Conservation (phyloP, 805 yeast genomes). For the Barnettozyma botsteinii region DNA sequence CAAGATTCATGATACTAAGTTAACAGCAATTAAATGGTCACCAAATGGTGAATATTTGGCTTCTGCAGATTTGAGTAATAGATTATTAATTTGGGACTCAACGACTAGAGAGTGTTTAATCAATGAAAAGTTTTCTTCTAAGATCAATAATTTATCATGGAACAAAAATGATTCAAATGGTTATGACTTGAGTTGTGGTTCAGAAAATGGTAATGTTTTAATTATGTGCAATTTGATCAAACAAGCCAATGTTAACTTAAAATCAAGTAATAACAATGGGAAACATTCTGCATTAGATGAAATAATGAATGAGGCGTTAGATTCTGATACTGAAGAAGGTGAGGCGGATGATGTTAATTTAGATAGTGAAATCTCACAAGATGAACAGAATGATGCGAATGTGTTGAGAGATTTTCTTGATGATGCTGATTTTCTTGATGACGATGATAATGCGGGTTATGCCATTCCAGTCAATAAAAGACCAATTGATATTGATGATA, state of each 20-base stretch:
- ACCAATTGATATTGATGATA: constrained; percentile 11
- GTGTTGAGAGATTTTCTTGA: constrained; percentile 33
- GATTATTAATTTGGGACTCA: constrained; percentile 53
- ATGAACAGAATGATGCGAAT: constrained; percentile 25
- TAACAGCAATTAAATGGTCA: constrained; percentile 45
- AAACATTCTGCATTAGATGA: constrained; percentile 11
- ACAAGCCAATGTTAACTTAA: constrained; percentile 5
- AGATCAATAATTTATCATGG: constrained; percentile 33
- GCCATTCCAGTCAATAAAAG: constrained; percentile 18
- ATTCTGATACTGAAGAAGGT: constrained; percentile 25
- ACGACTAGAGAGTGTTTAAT: constrained; percentile 29
- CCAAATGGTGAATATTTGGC: constrained; percentile 60
- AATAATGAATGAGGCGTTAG: constrained; percentile 25
- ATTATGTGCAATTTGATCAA: constrained; percentile 25
- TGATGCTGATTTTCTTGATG: constrained; percentile 53
- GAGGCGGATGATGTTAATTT: constrained; percentile 26
- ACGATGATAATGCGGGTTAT: constrained; percentile 44
- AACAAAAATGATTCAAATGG: constrained; percentile 19
- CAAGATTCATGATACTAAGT: constrained; percentile 24
- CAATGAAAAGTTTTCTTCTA: constrained; percentile 26
- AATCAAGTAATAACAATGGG: not conserved
- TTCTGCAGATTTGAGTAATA: constrained; percentile 45
- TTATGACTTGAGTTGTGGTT: constrained; percentile 29
- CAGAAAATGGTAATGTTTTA: constrained; percentile 37
- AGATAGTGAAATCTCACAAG: constrained; percentile 20